A percentile compares a stretch with the other conserved stretches of the same genome.
These are phyloP conservation scores for Aspergillus pseudonomiae DNA, from an alignment of 2,329 filamentous ascomycete genomes.

Conservation along the genomic window DNA sequence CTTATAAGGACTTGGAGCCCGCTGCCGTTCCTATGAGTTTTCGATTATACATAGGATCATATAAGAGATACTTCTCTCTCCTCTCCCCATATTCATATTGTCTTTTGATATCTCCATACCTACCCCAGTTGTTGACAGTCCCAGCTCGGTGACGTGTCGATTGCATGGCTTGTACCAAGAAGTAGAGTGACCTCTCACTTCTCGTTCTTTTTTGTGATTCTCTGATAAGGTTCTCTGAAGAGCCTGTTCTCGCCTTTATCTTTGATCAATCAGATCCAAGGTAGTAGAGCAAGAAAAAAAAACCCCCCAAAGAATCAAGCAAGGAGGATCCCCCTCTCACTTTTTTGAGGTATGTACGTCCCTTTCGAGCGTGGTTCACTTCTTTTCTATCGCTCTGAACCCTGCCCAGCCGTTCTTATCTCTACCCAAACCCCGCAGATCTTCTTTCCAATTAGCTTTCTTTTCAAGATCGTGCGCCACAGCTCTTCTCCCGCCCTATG, in stretches of 20 bases:
- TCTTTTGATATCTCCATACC: neutral
- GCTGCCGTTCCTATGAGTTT: neutral
- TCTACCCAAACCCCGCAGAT: neutral
- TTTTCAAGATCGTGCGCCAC: neutral
- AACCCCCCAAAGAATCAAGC: neutral
- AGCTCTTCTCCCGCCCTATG: neutral
- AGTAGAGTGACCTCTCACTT: neutral
- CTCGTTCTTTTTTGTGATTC: conserved; percentile 5
- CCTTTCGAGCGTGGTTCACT: neutral
- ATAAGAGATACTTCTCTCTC: neutral
- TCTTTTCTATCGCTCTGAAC: neutral
- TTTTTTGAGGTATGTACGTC: neutral
- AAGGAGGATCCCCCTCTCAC: neutral
- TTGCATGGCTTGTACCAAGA: conserved; percentile 16
- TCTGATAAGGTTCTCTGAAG: neutral
- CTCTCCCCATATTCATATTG: neutral
- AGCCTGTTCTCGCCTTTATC: neutral
- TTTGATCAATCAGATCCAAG: neutral
- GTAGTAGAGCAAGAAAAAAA: neutral
- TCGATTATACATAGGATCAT: conserved; percentile 1
- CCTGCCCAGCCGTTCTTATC: neutral
- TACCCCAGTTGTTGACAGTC: neutral
- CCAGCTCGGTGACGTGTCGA: conserved; percentile 11
- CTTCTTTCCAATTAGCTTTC: neutral
- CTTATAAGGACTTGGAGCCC: conserved; percentile 1